Base-by-base conservation (phyloP, 495 filamentous ascomycete genomes). In the Lasiosphaeria hispida region DNA sequence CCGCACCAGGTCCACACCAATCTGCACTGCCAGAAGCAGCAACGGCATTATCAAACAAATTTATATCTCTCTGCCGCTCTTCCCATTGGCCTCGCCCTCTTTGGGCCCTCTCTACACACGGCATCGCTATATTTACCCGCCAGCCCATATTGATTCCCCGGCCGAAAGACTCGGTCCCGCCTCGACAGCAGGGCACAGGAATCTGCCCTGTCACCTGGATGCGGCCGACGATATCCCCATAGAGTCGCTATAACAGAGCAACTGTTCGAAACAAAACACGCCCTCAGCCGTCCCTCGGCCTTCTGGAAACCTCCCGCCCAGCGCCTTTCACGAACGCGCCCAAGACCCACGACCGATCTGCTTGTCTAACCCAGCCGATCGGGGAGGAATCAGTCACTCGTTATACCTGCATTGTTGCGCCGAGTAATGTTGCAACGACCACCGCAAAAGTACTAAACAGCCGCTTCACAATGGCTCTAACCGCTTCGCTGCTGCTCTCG, bases 51-150 rank as follows among this genome's bases (percentile, higher is more conserved):
- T 55, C 59, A 45, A 60, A 17, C 55, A 72, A 66, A 67, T 66
- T 70, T 55, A 44, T 57, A 52, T 55, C 47, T 50, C 60, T 37
- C 35, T 35, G 50, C 40, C 23, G 6, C 23, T 35, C 38, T 55
- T 48, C 63, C 54, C 64, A 72, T 72, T 72, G 70, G 70, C 47
- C 58, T 62, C 58, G 45, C 30, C 47, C 39, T 44, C 53, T 44
- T 55, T 55, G 30, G 10, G 41, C 34, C 34, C 30, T 40, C 40
- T 43, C 42, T 47, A 48, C 57, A 36, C 60, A 58, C 64, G 64
- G 66, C 58, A 62, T 58, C 43, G 35, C 45, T 55, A 58, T 63
- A 71, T 71, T 71, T 71, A 73, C 60, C 70, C 70, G 70, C 58
- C 37, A 53, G 51, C 64, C 69, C 66, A 71, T 65, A 71, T 70